Conservation (phyloP, 352 stramenopile genomes). For the Globisporangium nagaii region DNA sequence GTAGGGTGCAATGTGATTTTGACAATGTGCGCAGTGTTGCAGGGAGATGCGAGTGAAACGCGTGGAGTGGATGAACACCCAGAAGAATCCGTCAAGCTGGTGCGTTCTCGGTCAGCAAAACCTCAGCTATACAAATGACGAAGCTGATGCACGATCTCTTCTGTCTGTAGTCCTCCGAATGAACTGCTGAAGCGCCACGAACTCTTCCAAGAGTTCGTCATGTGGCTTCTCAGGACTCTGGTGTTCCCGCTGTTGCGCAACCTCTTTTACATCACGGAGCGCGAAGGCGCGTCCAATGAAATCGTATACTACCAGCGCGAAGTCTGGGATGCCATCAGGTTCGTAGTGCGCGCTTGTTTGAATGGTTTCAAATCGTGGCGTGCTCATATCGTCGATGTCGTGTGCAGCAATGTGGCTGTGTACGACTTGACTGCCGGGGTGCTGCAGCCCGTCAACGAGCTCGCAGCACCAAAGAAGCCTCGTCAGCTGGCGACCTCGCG, state of each 20-base stretch:
- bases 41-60: slow-evolving; percentile 34
- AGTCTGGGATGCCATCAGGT: slow-evolving; percentile 65
- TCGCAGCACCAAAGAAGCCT: neutral
- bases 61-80: slow-evolving; percentile 31
- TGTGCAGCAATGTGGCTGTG: slow-evolving; percentile 33
- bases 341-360: slow-evolving; percentile 10
- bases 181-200: slow-evolving; percentile 39
- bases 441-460: slow-evolving; percentile 18
- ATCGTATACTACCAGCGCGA: slow-evolving; percentile 60
- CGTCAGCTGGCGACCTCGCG: slow-evolving; percentile 41
- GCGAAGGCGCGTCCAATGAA: slow-evolving; percentile 61
- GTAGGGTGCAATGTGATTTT: neutral
- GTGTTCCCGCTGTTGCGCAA: slow-evolving; percentile 56
- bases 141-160: neutral
- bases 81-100: slow-evolving; percentile 21
- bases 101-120: too few species aligned
- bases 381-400: neutral
- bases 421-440: slow-evolving; percentile 42
- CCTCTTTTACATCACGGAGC: slow-evolving; percentile 74
- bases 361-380: neutral
- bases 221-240: slow-evolving; percentile 34
- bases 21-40: slow-evolving; percentile 15
- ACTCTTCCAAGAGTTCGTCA: slow-evolving; percentile 34
- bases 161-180: slow-evolving; percentile 36
- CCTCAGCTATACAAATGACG: neutral